Evolutionary conservation across 306 rosid species (phyloP).

Genomic region (Alnus rubra): DNA sequence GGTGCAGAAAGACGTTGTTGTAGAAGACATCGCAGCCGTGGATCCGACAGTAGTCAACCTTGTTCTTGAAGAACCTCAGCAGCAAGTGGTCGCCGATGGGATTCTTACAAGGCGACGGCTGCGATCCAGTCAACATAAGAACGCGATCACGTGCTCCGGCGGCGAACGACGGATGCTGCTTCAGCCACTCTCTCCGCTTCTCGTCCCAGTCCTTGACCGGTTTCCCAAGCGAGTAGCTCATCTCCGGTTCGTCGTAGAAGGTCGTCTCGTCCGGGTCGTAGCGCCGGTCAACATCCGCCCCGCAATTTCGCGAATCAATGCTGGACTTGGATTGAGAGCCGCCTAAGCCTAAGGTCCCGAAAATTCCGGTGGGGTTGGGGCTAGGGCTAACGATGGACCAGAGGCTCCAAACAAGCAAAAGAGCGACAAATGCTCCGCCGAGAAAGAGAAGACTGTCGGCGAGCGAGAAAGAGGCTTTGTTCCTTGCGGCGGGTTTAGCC

Average conservation of each 20-base stretch:
- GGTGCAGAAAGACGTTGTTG: conserved; percentile 67
- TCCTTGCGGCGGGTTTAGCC: conserved; percentile 45
- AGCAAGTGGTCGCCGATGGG: conserved; percentile 77
- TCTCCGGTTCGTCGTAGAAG: conserved; percentile 66
- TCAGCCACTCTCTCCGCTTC: conserved; percentile 65
- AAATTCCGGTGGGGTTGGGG: conserved; percentile 21
- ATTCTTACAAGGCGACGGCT: conserved; percentile 64
- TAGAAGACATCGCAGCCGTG: conserved; percentile 76
- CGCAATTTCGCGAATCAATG: background rate
- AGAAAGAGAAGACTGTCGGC: conserved; percentile 57
- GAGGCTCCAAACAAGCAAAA: conserved; percentile 59
- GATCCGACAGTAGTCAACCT: conserved; percentile 73
- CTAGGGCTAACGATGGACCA: conserved; percentile 39
- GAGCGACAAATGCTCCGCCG: conserved; percentile 58
- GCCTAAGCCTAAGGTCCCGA: background rate
- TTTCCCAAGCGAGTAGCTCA: conserved; percentile 55
- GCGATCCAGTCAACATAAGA: conserved; percentile 72
- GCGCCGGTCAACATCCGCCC: conserved; percentile 15
- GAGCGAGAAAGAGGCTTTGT: conserved; percentile 42
- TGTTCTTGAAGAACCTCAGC: conserved; percentile 70
- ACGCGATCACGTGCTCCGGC: conserved; percentile 37
- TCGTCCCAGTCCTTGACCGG: conserved; percentile 67
- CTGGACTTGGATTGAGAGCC: background rate
- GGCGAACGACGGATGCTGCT: conserved; percentile 50
- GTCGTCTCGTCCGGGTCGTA: conserved; percentile 51